These are phyloP conservation scores for Albophoma yamanashiensis DNA, from an alignment of 2,329 filamentous ascomycete genomes.

Conservation along the genomic window DNA sequence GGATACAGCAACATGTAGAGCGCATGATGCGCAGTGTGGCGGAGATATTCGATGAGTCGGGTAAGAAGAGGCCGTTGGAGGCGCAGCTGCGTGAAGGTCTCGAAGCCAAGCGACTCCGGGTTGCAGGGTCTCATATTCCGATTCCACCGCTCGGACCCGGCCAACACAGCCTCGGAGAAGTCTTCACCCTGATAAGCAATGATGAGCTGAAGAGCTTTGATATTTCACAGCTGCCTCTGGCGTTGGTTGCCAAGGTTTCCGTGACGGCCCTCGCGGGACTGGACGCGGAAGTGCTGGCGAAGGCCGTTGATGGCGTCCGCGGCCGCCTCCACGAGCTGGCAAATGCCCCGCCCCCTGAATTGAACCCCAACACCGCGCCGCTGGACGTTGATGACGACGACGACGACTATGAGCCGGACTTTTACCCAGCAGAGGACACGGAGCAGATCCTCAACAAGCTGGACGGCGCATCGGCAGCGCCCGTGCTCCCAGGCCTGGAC, in stretches of 20 bases:
- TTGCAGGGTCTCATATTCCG: constrained; percentile 36
- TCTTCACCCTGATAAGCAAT: constrained; percentile 76
- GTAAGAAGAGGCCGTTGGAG: constrained; percentile 65
- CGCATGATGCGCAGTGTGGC: constrained; percentile 66
- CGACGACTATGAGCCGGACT: constrained; percentile 80
- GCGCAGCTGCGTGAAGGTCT: constrained; percentile 60
- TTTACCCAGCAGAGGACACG: constrained; percentile 63
- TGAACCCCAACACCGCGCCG: constrained; percentile 49
- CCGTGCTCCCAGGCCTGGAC: constrained; percentile 17
- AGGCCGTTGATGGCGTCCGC: constrained; percentile 58
- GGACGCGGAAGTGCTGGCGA: constrained; percentile 56
- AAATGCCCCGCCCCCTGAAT: constrained; percentile 29
- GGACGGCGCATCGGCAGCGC: constrained; percentile 53
- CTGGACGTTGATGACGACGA: constrained; percentile 71
- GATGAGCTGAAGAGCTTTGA: constrained; percentile 68
- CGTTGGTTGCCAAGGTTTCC: constrained; percentile 71
- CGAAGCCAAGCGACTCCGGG: constrained; percentile 75
- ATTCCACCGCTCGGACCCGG: constrained; percentile 66
- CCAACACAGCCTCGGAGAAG: constrained; percentile 66
- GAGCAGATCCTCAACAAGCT: constrained; percentile 71
- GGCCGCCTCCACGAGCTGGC: constrained; percentile 36
- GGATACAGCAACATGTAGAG: constrained; percentile 83
- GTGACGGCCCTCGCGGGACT: constrained; percentile 66
- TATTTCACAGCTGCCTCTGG: constrained; percentile 64
- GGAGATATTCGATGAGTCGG: constrained; percentile 70